Conservation (phyloP, 345 rosid genomes). For the Corchorus olitorius region DNA sequence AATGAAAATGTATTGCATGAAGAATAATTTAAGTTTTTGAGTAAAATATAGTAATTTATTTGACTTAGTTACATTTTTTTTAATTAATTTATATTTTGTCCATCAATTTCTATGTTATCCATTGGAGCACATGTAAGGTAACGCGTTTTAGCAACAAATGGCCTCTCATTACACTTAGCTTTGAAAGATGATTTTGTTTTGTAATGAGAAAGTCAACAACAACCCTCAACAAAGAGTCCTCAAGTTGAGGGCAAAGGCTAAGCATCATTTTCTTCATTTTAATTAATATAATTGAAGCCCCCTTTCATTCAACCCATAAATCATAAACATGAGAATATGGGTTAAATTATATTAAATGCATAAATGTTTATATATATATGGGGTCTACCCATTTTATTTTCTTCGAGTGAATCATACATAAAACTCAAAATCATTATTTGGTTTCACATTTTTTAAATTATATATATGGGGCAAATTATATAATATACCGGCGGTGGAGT, state of each 20-base stretch:
- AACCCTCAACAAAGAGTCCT: conserved; percentile 4
- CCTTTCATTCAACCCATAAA: background rate
- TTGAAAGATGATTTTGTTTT: conserved; percentile 2
- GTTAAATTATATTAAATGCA: background rate
- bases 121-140: background rate
- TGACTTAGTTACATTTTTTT: background rate
- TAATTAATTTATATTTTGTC: background rate
- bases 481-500: too few species aligned
- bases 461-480: too few species aligned
- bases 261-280: background rate
- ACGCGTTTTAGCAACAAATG: conserved; percentile 14
- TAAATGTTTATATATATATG: background rate
- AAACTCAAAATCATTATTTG: background rate
- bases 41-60: background rate
- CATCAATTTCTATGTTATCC: background rate
- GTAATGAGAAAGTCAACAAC: conserved; percentile 20
- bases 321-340: background rate
- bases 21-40: background rate
- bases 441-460: background rate
- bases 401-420: too few species aligned
- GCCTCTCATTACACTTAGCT: background rate
- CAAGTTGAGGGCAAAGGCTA: conserved; percentile 5
- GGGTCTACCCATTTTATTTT: background rate
- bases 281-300: background rate
- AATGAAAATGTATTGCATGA: background rate